A percentile compares a stretch with the other conserved stretches of the same genome.
Evolutionary conservation across 176 grass and related monocot species (phyloP).

Genomic region (Otatea glauca): DNA sequence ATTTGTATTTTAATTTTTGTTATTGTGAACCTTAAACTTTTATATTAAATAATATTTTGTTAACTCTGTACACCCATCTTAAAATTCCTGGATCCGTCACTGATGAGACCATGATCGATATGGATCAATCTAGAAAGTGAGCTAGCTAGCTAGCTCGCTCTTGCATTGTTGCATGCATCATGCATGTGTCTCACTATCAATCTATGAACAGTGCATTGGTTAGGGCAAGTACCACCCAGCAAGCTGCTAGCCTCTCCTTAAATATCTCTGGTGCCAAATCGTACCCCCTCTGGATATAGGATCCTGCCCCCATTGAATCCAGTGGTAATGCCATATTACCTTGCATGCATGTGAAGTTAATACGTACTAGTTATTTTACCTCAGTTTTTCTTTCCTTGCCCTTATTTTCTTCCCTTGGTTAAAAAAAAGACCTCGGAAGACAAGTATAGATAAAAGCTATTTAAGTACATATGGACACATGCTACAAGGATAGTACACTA

Average conservation of each 20-base stretch:
- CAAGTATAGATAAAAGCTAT: too few relatives aligned
- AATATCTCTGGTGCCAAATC: conserved; percentile 50
- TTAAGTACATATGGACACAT: not conserved
- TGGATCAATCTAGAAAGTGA: not conserved
- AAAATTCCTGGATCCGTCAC: too few relatives aligned
- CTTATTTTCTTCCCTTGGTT: not conserved
- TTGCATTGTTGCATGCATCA: not conserved
- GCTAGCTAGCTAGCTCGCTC: not conserved
- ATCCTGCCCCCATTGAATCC: conserved; percentile 46
- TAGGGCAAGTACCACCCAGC: conserved; percentile 3
- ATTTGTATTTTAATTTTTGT: too few relatives aligned
- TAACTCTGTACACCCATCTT: too few relatives aligned
- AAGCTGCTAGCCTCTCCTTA: not conserved
- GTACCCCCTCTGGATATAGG: conserved; percentile 30
- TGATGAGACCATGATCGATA: not conserved
- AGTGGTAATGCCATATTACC: conserved; percentile 10
- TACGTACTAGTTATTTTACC: not conserved
- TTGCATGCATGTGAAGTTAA: conserved; percentile 32
- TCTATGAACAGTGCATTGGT: conserved; percentile 23
- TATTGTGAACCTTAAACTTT: too few relatives aligned
- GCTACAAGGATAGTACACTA: not conserved
- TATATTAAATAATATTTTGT: too few relatives aligned
- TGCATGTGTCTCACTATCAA: not conserved
- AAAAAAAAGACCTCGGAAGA: not conserved
- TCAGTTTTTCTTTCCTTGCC: not conserved